These are phyloP conservation scores for Paraphysoderma sedebokerense DNA, from an alignment of 371 early-diverging fungal genomes.

Conservation along the genomic window DNA sequence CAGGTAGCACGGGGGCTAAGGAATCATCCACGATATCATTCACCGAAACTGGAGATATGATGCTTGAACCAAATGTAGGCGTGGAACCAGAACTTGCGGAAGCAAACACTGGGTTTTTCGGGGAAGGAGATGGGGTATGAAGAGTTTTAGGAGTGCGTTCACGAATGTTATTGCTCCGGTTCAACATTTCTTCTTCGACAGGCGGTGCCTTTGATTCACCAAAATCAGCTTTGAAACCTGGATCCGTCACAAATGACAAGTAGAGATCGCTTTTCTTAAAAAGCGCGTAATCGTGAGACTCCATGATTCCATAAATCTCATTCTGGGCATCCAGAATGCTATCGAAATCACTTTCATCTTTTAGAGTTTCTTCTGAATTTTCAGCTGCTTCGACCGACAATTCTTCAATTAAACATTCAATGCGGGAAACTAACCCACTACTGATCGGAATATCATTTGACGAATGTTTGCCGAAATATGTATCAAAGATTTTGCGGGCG, in stretches of 20 bases:
- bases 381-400: constrained; percentile 10
- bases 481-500: constrained; percentile 43
- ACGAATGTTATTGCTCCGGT: no score
- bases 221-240: neutral
- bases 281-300: constrained; percentile 34
- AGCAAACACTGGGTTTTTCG: no score
- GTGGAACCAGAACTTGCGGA: no score
- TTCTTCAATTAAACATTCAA: constrained; percentile 11
- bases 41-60: neutral
- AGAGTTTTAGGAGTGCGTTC: no score
- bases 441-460: constrained; percentile 25
- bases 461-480: constrained; percentile 37
- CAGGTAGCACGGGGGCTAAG: neutral
- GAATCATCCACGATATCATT: neutral
- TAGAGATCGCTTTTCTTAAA: constrained; percentile 48
- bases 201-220: no score
- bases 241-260: constrained; percentile 32
- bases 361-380: neutral
- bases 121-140: no score
- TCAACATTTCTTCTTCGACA: no score
- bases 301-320: constrained; percentile 44
- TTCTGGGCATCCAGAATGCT: constrained; percentile 23
- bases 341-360: constrained; percentile 7
- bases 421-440: no score
- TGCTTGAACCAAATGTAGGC: no score